Evolutionary conservation across 2,329 filamentous ascomycete species (phyloP), one percentile per base, ranked within the genome.

Genomic region (Diaporthe citriasiana): DNA sequence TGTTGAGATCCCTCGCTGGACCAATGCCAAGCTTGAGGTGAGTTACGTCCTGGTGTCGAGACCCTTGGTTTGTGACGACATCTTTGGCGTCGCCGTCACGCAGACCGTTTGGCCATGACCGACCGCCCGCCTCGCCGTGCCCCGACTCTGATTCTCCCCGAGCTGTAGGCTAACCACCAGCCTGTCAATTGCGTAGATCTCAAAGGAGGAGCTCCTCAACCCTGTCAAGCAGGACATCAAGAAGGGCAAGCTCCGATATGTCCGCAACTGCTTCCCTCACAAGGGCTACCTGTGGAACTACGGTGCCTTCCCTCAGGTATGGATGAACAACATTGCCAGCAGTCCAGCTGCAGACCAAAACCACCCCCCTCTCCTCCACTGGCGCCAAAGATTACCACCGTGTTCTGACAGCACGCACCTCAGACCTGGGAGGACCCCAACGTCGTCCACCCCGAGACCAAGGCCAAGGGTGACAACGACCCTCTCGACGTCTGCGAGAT

Each of bases 251-350:
- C 95, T 98, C 82, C 94, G 97, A 83, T 99, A 93, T 85, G 97
- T 99, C 84, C 95, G 97, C 88, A 99, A 99, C 93, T 99, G 97
- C 93, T 99, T 99, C 92, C 97, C 97, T 81, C 97, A 99, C 93
- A 98, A 99, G 92, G 97, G 97, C 79, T 99, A 99, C 88, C 94
- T 99, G 81, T 99, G 97, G 97, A 99, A 99, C 92, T 99, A 99
- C 88, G 97, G 97, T 88, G 95, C 95, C 86, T 98, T 99, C 93
- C 97, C 97, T 81, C 95, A 97, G 90, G 95, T 97, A 90, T 83
- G 89, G 81, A 47, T 76, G 75, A 76, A 76, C 25, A 25, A 60
- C 30, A 57, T 57, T 33, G 17, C 22, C 33, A 42, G 13, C 56
- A 35, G 33, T 22, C 53, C 30, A 35, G n/a, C 75, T 74, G 73